Evolutionary conservation across 73 alveolate genomes (phyloP), one percentile per base, ranked within the genome.

Genomic region (Symbiodinium pilosum): DNA sequence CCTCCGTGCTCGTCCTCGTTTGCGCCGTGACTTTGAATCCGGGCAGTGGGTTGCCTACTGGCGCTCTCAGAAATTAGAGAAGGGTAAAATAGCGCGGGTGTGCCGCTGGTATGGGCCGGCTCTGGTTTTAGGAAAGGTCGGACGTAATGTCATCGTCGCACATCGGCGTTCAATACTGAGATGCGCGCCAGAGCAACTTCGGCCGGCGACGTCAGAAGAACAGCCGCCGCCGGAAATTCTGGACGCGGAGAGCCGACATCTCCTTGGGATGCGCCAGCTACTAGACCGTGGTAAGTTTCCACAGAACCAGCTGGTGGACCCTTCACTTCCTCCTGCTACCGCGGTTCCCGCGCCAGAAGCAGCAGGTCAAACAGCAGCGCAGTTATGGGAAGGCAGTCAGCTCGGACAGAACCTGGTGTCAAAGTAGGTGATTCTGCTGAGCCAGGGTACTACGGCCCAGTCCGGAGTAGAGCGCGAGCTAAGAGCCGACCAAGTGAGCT

Each of bases 81-180:
- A 52, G 2, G 94, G 94, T 18, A 28, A 38, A 26, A 3, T 56
- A 4, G 42, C 20, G 28, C 41, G 30, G 14, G 85, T 28, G 11
- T 77, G 84, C 38, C 40, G 64, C 18, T 87, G 94, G 94, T 56
- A 87, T 56, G 94, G 94, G 8, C 41, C 85, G 7, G 94, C 94
- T 1, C 8, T 87, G 14, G 85, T 87, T 42, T 6, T 87, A 6
- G 94, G 94, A 5, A 12, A 36, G n/a, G 85, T 87, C 1, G 94
- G 94, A 2, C 71, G 47, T 5, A 87, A 87, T n/a, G 11, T 28
- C 0, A 42, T 87, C 32, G 30, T 87, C 24, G 94, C 94, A 0
- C 94, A 87, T 12, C 18, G 93, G 12, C 43, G 51, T 3, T 40
- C 36, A 0, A 47, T 86, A 54, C n/a, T 86, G 16, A 34, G 84